Percentiles rank a stretch among this genome's conserved stretches.
Conservation (phyloP, 1,284 basidiomycete genomes). For the Wallemia hederae region DNA sequence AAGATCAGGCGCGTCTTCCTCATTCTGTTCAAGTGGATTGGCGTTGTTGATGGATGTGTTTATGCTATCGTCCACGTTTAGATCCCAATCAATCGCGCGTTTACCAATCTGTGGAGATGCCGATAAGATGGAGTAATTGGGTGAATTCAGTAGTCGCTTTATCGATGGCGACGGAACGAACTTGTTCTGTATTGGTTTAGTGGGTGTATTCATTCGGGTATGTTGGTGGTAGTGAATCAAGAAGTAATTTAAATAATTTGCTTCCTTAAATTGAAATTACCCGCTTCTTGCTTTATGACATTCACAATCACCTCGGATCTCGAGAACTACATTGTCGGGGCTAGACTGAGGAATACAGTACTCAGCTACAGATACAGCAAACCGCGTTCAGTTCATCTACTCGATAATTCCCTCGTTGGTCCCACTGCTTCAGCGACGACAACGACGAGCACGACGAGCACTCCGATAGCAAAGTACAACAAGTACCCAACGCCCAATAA, state of each 20-base stretch:
- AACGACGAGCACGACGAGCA: background rate
- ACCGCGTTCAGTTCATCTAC: too few species aligned
- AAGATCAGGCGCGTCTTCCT: conserved; percentile 38
- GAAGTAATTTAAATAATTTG: too few species aligned
- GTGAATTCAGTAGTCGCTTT: background rate
- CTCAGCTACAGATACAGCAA: too few species aligned
- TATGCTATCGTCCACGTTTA: background rate
- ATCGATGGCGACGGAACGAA: background rate
- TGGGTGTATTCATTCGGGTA: background rate
- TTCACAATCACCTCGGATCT: too few species aligned
- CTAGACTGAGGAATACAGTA: too few species aligned
- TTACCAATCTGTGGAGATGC: background rate
- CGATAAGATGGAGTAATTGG: background rate
- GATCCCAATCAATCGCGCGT: background rate
- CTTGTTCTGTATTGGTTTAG: background rate
- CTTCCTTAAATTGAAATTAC: too few species aligned
- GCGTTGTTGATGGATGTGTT: too few species aligned
- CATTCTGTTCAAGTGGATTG: conserved; percentile 10
- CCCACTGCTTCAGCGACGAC: too few species aligned
- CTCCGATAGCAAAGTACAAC: background rate
- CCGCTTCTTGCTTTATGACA: too few species aligned
- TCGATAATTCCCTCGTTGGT: too few species aligned
- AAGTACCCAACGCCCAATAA: background rate
- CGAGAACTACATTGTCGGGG: too few species aligned
- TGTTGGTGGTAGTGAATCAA: too few species aligned